Evolutionary conservation across 2,329 filamentous ascomycete species (phyloP).

Genomic region (Exophiala sp.): DNA sequence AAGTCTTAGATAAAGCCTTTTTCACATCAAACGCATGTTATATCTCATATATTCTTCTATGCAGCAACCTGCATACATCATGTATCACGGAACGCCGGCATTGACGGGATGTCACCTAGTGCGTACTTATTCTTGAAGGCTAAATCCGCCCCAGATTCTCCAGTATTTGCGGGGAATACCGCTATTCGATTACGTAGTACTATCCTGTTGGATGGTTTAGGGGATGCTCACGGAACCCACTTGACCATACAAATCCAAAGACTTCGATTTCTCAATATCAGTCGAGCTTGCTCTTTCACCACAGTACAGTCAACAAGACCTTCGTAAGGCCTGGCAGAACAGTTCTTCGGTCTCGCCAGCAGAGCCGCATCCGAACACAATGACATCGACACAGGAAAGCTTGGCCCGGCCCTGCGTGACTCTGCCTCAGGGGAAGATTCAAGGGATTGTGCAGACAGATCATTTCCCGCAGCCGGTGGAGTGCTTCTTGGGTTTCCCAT

Average conservation of each 20-base stretch:
- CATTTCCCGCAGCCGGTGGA: constrained; percentile 11
- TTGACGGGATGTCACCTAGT: background rate
- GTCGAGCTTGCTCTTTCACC: background rate
- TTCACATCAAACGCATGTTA: background rate
- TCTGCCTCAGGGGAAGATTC: constrained; percentile 4
- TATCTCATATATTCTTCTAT: background rate
- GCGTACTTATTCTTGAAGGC: background rate
- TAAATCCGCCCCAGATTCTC: background rate
- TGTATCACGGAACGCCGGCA: background rate
- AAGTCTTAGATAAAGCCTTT: too few relatives aligned
- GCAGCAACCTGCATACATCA: too few relatives aligned
- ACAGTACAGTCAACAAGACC: background rate
- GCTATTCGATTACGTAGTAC: background rate
- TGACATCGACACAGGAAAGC: background rate
- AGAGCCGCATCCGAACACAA: background rate
- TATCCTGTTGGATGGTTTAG: background rate
- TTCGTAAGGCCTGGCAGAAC: background rate
- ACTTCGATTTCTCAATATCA: background rate
- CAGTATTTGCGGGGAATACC: background rate
- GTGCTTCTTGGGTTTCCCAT: constrained; percentile 38
- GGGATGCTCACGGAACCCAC: background rate
- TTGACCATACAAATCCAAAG: background rate
- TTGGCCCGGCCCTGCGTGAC: constrained; percentile 1
- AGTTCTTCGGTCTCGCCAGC: background rate
- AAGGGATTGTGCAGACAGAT: constrained; percentile 5